phyloP scores from a whole-genome alignment of 2,329 filamentous ascomycete species.

The Fusarium albidum region DNA sequence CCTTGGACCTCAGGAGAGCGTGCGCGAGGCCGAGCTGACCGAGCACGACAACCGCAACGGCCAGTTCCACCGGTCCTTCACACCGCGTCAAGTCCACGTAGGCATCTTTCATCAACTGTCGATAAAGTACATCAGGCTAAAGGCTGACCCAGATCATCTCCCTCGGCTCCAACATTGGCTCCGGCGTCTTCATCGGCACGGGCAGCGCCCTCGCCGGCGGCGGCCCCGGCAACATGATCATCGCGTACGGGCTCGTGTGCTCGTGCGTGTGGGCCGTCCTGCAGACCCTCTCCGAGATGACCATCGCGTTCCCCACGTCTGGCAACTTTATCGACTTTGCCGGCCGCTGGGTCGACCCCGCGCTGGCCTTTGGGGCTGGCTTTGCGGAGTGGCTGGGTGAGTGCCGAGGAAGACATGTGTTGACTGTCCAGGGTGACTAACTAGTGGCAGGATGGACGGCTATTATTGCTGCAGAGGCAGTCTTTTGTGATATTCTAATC shows the following conservation, averaged over 20 bases:
- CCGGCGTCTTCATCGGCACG: slow-evolving; percentile 14
- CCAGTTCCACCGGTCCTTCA: slow-evolving; percentile 15
- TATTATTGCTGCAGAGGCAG: slow-evolving; percentile 8
- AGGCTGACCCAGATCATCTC: slow-evolving; percentile 20
- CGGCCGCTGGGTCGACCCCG: slow-evolving; percentile 14
- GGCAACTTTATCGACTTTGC: slow-evolving; percentile 17
- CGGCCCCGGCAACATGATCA: slow-evolving; percentile 13
- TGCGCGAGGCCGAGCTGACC: no score
- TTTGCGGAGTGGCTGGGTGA: slow-evolving; percentile 20
- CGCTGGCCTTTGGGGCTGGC: slow-evolving; percentile 15
- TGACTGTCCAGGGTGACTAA: background rate
- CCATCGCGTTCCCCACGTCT: slow-evolving; percentile 13
- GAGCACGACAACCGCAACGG: slow-evolving; percentile 1
- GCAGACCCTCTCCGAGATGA: slow-evolving; percentile 18
- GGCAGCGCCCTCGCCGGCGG: slow-evolving; percentile 14
- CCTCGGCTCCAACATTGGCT: slow-evolving; percentile 15
- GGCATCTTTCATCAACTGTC: background rate
- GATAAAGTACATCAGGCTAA: no score
- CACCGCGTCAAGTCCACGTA: slow-evolving; percentile 16
- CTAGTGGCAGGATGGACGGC: slow-evolving; percentile 3
- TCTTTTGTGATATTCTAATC: slow-evolving; percentile 6
- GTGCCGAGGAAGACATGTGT: no score
- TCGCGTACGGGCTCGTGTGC: slow-evolving; percentile 10
- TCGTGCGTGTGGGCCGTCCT: slow-evolving; percentile 12
- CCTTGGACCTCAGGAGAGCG: no score